Conservation (phyloP, 2,329 filamentous ascomycete species). For the Fonsecaea monophora region DNA sequence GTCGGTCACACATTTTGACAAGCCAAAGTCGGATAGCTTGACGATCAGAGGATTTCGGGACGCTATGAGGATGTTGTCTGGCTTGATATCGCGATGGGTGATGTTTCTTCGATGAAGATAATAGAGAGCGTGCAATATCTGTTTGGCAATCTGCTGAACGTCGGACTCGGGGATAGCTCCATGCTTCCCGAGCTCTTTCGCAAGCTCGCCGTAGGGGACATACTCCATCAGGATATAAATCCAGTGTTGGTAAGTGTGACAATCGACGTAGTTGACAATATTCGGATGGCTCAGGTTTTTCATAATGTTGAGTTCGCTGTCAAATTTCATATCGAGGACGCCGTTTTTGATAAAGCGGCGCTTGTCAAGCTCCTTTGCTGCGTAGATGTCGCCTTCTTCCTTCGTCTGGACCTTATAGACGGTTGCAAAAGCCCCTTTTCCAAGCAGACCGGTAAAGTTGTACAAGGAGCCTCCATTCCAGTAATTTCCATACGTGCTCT, state of each 20-base stretch:
- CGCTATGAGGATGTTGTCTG: constrained; percentile 91
- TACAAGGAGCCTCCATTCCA: constrained; percentile 84
- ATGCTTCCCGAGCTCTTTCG: constrained; percentile 69
- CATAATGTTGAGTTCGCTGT: constrained; percentile 98
- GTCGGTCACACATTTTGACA: constrained; percentile 92
- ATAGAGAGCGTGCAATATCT: constrained; percentile 77
- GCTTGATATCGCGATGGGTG: constrained; percentile 98
- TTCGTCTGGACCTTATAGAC: constrained; percentile 91
- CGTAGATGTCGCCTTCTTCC: constrained; percentile 80
- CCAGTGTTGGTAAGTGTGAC: constrained; percentile 79
- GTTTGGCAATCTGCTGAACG: constrained; percentile 72
- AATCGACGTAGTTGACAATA: constrained; percentile 89
- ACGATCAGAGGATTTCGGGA: constrained; percentile 75
- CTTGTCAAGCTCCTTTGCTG: constrained; percentile 95
- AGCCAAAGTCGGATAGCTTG: constrained; percentile 93
- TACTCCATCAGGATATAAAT: constrained; percentile 98
- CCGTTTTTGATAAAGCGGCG: constrained; percentile 92
- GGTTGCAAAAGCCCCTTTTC: constrained; percentile 92
- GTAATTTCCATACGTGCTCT: constrained; percentile 68
- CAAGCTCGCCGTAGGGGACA: constrained; percentile 81
- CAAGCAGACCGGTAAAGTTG: constrained; percentile 80
- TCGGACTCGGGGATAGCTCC: constrained; percentile 70
- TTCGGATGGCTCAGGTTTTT: constrained; percentile 81
- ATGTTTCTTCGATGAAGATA: constrained; percentile 90
- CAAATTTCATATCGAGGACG: constrained; percentile 84